phyloP scores from a whole-genome alignment of 805 yeast genomes.

The Lachancea cidri region DNA sequence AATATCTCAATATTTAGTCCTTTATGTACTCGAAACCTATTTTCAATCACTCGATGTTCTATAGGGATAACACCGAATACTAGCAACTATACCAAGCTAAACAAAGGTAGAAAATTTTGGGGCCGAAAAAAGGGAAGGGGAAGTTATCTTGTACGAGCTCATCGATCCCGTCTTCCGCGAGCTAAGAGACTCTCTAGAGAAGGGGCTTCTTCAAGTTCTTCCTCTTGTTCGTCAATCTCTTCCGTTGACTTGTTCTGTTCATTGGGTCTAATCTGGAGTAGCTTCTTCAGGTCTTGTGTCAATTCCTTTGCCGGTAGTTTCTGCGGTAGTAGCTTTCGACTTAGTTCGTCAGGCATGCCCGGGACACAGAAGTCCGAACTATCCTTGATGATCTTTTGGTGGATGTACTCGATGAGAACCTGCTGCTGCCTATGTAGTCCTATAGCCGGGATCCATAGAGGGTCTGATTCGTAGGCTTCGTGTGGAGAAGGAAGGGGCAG shows the following conservation, averaged over 20 bases:
- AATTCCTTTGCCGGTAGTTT: conserved; percentile 14
- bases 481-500: conserved; percentile 20
- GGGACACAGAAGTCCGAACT: conserved; percentile 24
- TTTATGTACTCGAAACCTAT: background rate
- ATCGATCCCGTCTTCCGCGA: conserved; percentile 11
- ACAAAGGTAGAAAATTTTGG: background rate
- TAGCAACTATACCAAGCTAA: background rate
- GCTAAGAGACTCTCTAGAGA: conserved; percentile 20
- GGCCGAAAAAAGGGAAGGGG: background rate
- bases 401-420: conserved; percentile 23
- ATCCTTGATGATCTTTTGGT: conserved; percentile 16
- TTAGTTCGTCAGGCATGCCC: conserved; percentile 22
- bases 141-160: background rate
- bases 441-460: conserved; percentile 29
- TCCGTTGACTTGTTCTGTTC: background rate
- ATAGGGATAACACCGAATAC: background rate
- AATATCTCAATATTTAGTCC: too few species aligned
- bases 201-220: conserved; percentile 16
- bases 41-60: background rate
- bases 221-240: conserved; percentile 9
- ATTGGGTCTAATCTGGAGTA: conserved; percentile 19
- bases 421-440: conserved; percentile 27
- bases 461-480: conserved; percentile 17
- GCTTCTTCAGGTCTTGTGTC: conserved; percentile 9
- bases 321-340: conserved; percentile 18